Evolutionary conservation across 2,329 filamentous ascomycete species (phyloP).

Genomic region (Mycosphaerelloides madeirae): DNA sequence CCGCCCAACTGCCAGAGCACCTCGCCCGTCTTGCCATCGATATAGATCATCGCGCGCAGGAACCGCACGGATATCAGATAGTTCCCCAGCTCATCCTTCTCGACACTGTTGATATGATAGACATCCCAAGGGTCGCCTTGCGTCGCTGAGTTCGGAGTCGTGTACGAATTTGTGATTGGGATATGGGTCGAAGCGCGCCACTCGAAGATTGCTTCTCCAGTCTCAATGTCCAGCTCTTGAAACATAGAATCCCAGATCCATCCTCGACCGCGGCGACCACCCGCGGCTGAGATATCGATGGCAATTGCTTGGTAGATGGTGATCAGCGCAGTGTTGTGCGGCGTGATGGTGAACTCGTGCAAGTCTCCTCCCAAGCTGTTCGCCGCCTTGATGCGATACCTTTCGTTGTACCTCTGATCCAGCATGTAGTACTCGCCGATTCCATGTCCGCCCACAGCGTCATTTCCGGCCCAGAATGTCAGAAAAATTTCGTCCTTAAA

Average conservation of each 20-base stretch:
- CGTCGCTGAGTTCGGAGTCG: conserved; percentile 32
- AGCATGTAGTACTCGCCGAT: conserved; percentile 46
- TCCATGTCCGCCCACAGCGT: conserved; percentile 46
- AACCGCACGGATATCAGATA: conserved; percentile 53
- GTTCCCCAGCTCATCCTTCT: conserved; percentile 48
- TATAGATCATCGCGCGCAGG: conserved; percentile 44
- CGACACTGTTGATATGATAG: conserved; percentile 55
- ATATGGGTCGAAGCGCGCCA: conserved; percentile 55
- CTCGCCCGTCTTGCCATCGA: conserved; percentile 45
- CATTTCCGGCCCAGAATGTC: conserved; percentile 48
- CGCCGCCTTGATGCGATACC: conserved; percentile 36
- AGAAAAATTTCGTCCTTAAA: conserved; percentile 44
- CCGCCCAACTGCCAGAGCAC: conserved; percentile 50
- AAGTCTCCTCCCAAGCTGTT: conserved; percentile 36
- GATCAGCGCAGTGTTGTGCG: conserved; percentile 39
- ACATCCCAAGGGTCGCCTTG: conserved; percentile 49
- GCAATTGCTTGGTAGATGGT: conserved; percentile 34
- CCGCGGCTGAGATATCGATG: conserved; percentile 14
- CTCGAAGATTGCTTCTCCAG: conserved; percentile 53
- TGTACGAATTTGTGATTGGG: conserved; percentile 39
- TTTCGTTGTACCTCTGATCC: conserved; percentile 27
- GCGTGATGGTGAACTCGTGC: conserved; percentile 41
- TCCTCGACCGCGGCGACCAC: conserved; percentile 29
- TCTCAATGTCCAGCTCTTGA: conserved; percentile 45
- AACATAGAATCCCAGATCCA: conserved; percentile 32